Percentiles rank a stretch among this genome's conserved stretches.
Evolutionary conservation across 2,329 filamentous ascomycete species (phyloP).

Genomic region (Fusarium pseudoanthophilum): DNA sequence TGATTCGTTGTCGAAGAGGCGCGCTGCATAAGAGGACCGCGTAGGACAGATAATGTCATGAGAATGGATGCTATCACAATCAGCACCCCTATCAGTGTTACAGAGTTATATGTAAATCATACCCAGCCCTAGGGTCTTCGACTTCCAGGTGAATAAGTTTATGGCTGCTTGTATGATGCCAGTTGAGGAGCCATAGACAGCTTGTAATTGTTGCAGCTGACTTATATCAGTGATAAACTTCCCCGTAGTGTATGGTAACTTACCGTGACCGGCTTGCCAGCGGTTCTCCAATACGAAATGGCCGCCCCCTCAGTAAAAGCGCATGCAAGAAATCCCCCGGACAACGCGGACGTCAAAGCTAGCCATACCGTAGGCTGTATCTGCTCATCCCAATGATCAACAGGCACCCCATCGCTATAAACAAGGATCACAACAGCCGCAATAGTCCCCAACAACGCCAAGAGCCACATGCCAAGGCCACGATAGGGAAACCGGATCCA

Average conservation of each 20-base stretch:
- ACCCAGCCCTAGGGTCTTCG: slow-evolving; percentile 34
- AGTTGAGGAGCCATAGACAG: slow-evolving; percentile 34
- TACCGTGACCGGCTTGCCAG: slow-evolving; percentile 32
- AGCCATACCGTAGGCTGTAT: slow-evolving; percentile 39
- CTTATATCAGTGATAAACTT: too few relatives aligned
- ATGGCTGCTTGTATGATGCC: slow-evolving; percentile 26
- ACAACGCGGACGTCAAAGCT: slow-evolving; percentile 33
- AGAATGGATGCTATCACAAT: slow-evolving; percentile 22
- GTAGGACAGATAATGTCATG: slow-evolving; percentile 36
- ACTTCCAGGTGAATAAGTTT: slow-evolving; percentile 30
- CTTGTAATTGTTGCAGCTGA: slow-evolving; percentile 26
- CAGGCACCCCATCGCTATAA: slow-evolving; percentile 33
- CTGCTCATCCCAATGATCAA: slow-evolving; percentile 27
- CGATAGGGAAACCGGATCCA: slow-evolving; percentile 33
- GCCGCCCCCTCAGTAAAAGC: slow-evolving; percentile 36
- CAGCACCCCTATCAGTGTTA: rapidly evolving
- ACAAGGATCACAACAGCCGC: slow-evolving; percentile 27
- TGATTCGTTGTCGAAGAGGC: slow-evolving; percentile 30
- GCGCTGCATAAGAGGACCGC: slow-evolving; percentile 34
- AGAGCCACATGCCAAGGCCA: slow-evolving; percentile 31
- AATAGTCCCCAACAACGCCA: slow-evolving; percentile 22
- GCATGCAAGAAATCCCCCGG: slow-evolving; percentile 32
- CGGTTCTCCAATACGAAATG: slow-evolving; percentile 37
- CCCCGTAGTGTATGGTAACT: background rate
- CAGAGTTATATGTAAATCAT: background rate